A percentile compares a stretch with the other conserved stretches of the same genome.
Evolutionary conservation across 2,329 filamentous ascomycete species (phyloP).

Genomic region (Colletotrichum limetticola): DNA sequence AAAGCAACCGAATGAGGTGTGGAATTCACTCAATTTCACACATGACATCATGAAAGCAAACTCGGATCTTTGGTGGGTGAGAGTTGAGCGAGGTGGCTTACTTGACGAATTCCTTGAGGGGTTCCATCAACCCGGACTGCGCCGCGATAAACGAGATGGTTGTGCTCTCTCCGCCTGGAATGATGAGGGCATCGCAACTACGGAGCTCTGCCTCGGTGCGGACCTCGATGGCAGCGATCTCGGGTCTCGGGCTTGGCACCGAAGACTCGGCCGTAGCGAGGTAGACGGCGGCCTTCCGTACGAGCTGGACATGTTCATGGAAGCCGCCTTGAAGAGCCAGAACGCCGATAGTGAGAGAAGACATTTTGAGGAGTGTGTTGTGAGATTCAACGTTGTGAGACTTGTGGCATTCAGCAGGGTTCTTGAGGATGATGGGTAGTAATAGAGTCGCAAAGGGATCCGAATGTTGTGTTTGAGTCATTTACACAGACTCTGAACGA

Average conservation of each 20-base stretch:
- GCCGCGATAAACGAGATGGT: constrained; percentile 90
- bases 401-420: not conserved
- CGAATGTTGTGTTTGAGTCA: constrained; percentile 19
- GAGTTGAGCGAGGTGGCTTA: constrained; percentile 53
- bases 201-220: constrained; percentile 78
- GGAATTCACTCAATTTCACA: constrained; percentile 4
- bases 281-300: constrained; percentile 73
- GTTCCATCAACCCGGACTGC: constrained; percentile 83
- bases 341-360: constrained; percentile 64
- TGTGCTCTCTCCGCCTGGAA: constrained; percentile 95
- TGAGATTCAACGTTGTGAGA: not conserved
- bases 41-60: constrained; percentile 5
- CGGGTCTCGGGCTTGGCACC: constrained; percentile 37
- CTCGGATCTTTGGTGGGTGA: not conserved
- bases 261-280: constrained; percentile 46
- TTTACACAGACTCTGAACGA: not conserved
- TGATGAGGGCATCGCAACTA: constrained; percentile 82
- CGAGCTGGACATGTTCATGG: constrained; percentile 83
- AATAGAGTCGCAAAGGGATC: not conserved
- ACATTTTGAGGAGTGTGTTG: not conserved
- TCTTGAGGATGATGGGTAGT: not conserved
- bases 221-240: constrained; percentile 76
- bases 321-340: constrained; percentile 92
- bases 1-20: not conserved
- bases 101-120: constrained; percentile 91